Evolutionary conservation across 1,284 basidiomycete species (phyloP).

Genomic region (Ceratobasidium sp.): DNA sequence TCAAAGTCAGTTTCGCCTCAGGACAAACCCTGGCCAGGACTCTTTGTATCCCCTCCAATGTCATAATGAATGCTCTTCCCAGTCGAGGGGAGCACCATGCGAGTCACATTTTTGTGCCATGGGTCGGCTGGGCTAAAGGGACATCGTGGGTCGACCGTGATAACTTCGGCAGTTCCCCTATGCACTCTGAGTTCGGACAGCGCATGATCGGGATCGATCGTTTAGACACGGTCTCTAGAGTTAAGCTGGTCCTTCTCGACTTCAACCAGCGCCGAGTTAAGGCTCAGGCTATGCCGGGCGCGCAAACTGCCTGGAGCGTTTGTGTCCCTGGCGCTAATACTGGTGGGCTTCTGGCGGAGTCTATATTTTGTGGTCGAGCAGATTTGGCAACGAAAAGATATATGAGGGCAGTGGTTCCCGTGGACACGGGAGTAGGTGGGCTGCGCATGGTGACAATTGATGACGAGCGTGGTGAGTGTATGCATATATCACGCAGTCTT

Average conservation of each 20-base stretch:
- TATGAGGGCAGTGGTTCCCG: not conserved
- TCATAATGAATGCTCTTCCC: not conserved
- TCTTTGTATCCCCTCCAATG: not conserved
- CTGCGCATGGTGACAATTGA: not conserved
- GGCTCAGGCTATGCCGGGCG: too few relatives aligned
- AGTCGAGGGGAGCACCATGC: not conserved
- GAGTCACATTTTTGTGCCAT: not conserved
- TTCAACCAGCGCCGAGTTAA: not conserved
- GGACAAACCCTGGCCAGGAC: not conserved
- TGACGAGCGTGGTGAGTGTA: not conserved
- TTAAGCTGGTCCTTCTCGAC: not conserved
- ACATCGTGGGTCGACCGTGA: not conserved
- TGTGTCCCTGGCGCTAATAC: not conserved
- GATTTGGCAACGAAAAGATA: not conserved
- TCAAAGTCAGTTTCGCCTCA: not conserved
- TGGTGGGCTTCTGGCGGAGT: too few relatives aligned
- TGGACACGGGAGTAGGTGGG: not conserved
- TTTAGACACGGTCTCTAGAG: too few relatives aligned
- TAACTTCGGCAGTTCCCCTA: not conserved
- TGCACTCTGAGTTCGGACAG: not conserved
- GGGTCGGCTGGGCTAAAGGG: not conserved
- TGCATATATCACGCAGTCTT: not conserved
- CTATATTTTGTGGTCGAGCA: not conserved
- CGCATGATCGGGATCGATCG: not conserved
- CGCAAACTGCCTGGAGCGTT: not conserved